Percentiles rank a stretch among this genome's conserved stretches.
phyloP scores from a whole-genome alignment of 23 red algal species.

The Cyanidium caldarium region DNA sequence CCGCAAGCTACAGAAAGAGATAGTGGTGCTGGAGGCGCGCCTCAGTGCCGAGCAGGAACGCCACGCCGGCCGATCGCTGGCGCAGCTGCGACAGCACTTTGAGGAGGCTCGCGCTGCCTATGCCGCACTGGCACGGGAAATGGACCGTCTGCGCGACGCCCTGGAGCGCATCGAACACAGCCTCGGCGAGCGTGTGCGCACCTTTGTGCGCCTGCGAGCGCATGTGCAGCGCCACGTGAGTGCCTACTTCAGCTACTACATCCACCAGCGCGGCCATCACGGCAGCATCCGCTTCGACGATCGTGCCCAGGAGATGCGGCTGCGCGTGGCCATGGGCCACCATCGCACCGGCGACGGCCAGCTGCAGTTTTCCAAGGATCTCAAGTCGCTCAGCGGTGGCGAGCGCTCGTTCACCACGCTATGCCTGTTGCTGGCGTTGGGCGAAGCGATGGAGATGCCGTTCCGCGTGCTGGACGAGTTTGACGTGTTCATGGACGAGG shows the following conservation, averaged over 20 bases:
- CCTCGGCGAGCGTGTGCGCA: constrained; percentile 7
- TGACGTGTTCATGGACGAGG: constrained; percentile 95
- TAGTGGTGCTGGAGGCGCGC: constrained; percentile 22
- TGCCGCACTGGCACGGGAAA: constrained; percentile 9
- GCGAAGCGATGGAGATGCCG: constrained; percentile 61
- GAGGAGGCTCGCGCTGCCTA: constrained; percentile 27
- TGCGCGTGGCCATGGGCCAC: constrained; percentile 35
- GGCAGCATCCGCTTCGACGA: constrained; percentile 39
- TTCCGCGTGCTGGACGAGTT: constrained; percentile 90
- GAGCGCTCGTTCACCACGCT: constrained; percentile 76
- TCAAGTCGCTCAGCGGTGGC: constrained; percentile 56
- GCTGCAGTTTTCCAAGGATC: constrained; percentile 30
- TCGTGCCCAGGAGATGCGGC: constrained; percentile 21
- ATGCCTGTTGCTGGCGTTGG: constrained; percentile 67
- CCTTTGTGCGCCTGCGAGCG: neutral
- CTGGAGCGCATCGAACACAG: constrained; percentile 19
- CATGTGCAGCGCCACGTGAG: constrained; percentile 21
- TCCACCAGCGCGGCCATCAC: constrained; percentile 43
- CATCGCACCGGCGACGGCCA: constrained; percentile 54
- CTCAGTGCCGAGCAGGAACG: constrained; percentile 29
- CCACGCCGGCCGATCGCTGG: constrained; percentile 21
- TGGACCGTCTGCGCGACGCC: constrained; percentile 1
- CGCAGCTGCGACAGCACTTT: constrained; percentile 40
- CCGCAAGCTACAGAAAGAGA: constrained; percentile 14
- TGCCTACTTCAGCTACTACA: constrained; percentile 46